Evolutionary conservation across 345 rosid genomes (phyloP), one percentile per base, ranked within the genome.

Genomic region (Erucastrum elatum): DNA sequence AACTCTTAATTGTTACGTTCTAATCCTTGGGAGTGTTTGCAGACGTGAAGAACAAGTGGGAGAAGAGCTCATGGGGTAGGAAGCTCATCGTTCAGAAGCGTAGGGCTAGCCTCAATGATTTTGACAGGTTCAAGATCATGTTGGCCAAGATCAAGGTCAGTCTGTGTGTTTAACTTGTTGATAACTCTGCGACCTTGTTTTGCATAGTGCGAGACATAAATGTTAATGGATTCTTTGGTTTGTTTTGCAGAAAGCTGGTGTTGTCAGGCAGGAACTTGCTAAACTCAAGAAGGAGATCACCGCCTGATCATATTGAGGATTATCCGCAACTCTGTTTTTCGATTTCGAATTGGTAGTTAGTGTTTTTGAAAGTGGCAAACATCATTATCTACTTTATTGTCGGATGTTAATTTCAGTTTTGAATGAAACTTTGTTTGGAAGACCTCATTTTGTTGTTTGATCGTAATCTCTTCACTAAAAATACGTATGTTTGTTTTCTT

Each of bases 41-140:
- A 90, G 96, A 89, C 83, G 97, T 91, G 65, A 89, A 88, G 83
- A 87, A 82, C 87, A 89, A 78, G 69, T 91, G 97, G 97, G 94
- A 89, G 84, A 91, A 80, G 2, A 89, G 92, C 85, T 87, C 94
- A 0, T 88, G 94, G 97, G 97, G 94, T 3, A 89, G 94, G 70
- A 91, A 88, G 83, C 80, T 91, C 16, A 89, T 88, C 46, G 94
- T 89, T 35, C 90, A 84, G 86, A 87, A 88, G 66, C 81, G 84
- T 72, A 84, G 94, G 68, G 92, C 97, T 7, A 77, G 78, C 13
- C 90, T 91, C 49, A 91, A 88, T 68, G 97, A 91, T 70, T 91
- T 91, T 30, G 97, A 89, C 49, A 84, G 97, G 87, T 89, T 91
- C 86, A 91, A 89, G 88, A 66, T 91, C 72, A 89, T 91, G 97